Percentiles rank a stretch among this genome's conserved stretches.
Conservation (phyloP, 129 eudicot genomes). For the Arctium minus region DNA sequence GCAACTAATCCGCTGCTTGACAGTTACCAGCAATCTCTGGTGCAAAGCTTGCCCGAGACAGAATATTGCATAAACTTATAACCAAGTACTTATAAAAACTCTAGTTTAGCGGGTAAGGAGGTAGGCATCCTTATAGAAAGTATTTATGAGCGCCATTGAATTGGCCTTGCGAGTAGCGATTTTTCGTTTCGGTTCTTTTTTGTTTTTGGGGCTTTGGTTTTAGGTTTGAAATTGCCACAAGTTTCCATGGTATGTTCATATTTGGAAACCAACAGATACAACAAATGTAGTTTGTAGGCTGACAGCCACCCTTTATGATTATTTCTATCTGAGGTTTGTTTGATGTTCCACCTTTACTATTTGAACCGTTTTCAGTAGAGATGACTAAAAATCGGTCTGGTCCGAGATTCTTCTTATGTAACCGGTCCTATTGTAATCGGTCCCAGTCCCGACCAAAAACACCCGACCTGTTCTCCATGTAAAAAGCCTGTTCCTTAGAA, state of each 20-base stretch:
- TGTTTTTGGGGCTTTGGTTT: not conserved
- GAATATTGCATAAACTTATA: slow-evolving; percentile 31
- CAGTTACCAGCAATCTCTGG: slow-evolving; percentile 38
- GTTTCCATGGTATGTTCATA: slow-evolving; percentile 12
- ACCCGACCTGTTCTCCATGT: no score
- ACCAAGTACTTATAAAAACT: not conserved
- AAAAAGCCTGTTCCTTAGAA: no score
- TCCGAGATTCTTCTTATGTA: no score
- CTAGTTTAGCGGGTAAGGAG: not conserved
- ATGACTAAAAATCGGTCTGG: no score
- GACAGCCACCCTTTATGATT: slow-evolving; percentile 15
- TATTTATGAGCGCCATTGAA: not conserved
- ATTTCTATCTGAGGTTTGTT: slow-evolving; percentile 11
- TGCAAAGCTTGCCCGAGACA: slow-evolving; percentile 36
- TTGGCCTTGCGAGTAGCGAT: not conserved
- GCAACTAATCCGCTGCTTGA: slow-evolving; percentile 29
- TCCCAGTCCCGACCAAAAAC: no score
- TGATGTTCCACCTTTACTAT: not conserved
- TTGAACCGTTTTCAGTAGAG: no score
- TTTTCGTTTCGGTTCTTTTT: not conserved
- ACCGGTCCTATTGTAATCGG: no score
- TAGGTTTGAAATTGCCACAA: not conserved
- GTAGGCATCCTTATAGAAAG: not conserved
- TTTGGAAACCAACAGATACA: slow-evolving; percentile 21
- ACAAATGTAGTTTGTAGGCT: slow-evolving; percentile 27